Evolutionary conservation across 495 filamentous ascomycete species (phyloP), one percentile per base, ranked within the genome.

Genomic region (Penicillium cinerascens): DNA sequence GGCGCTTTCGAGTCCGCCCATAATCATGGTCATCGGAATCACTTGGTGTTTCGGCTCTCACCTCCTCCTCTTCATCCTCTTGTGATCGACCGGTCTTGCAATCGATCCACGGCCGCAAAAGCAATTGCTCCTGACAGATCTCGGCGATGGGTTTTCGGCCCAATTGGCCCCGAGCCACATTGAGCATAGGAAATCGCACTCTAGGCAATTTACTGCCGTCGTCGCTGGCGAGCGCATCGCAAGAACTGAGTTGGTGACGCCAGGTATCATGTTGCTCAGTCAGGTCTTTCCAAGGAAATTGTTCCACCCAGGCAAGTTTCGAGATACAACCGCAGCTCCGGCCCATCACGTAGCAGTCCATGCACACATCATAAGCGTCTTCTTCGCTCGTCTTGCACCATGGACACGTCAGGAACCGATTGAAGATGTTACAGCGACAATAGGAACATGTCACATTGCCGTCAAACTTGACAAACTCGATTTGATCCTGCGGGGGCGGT

Each of bases 261-360:
- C 93, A 98, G 0, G 69, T 69, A 41, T 95, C 91, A 62, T 97
- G 87, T 43, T 86, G 84, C n/a, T 81, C 70, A 0, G 78, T 71
- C n/a, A 97, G 75, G 6, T 88, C 79, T 27, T 82, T 76, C 92
- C 91, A 97, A 17, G 77, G 70, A 72, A 91, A 95, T 65, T 98
- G 93, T 61, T 98, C 91, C 22, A 89, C 87, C 92, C 92, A 98
- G 47, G 81, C 85, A 23, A 93, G 79, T 9, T 82, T 84, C 6
- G 91, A 93, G 29, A 93, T 78, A 58, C 93, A 98, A 7, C 75
- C 77, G 65, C 93, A 98, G 55, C 90, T 95, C 43, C 93, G 84
- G 29, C 93, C 93, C 83, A 96, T 92, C 15, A 82, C 85, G 57
- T 92, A 97, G 65, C 93, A 98, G 39, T 98, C 92, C 84, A 98